Evolutionary conservation across 208 protist species (phyloP).

Genomic region (Zelonia costaricensis): DNA sequence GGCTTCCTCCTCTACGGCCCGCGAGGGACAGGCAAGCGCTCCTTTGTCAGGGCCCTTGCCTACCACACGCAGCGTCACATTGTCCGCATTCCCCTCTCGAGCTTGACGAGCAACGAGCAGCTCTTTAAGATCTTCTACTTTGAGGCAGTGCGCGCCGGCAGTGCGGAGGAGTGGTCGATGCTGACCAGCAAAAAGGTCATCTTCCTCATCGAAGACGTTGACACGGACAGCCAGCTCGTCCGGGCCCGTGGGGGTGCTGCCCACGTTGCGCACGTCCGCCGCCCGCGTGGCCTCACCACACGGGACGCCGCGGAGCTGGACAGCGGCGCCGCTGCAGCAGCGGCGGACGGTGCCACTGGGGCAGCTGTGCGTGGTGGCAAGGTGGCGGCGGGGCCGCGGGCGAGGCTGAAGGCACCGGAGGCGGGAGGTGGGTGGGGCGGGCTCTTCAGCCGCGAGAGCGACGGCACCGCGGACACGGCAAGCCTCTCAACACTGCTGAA

Average conservation of each 20-base stretch:
- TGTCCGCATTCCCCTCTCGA: slow-evolving; percentile 18
- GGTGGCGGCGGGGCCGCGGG: no score
- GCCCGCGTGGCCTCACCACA: slow-evolving; percentile 10
- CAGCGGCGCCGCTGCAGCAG: no score
- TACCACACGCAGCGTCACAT: slow-evolving; percentile 30
- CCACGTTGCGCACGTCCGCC: slow-evolving; percentile 7
- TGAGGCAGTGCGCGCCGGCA: not conserved
- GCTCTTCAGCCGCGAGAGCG: not conserved
- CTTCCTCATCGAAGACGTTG: slow-evolving; percentile 29
- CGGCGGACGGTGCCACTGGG: not conserved
- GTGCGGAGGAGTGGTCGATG: slow-evolving; percentile 13
- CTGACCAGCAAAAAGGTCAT: slow-evolving; percentile 29
- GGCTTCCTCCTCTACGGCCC: slow-evolving; percentile 30
- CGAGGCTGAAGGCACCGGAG: not conserved
- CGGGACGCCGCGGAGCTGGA: not conserved
- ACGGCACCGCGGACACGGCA: slow-evolving; percentile 5
- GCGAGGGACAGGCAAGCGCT: slow-evolving; percentile 30
- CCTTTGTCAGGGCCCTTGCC: slow-evolving; percentile 26
- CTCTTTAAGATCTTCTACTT: slow-evolving; percentile 26
- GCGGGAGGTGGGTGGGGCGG: not conserved
- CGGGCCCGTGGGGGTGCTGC: not conserved
- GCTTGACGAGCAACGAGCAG: slow-evolving; percentile 11
- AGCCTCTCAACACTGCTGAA: slow-evolving; percentile 24
- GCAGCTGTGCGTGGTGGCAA: no score
- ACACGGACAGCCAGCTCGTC: slow-evolving; percentile 16